A percentile compares a stretch with the other conserved stretches of the same genome.
Conservation (phyloP, 1,139 yeast genomes). For the Yamadazyma atmosphaerica region DNA sequence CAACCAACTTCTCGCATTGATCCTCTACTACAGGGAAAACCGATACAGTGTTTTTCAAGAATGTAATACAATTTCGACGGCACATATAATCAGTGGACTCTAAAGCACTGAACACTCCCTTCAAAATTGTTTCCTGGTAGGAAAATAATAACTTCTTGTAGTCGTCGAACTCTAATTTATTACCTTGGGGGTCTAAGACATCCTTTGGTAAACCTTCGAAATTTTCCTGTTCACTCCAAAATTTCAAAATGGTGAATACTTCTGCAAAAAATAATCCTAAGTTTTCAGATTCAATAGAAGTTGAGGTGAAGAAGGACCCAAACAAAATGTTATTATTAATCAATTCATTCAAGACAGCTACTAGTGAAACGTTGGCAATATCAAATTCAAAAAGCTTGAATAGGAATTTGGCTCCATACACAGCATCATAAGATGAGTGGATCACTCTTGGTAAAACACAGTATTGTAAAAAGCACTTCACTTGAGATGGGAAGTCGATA, state of each 20-base stretch:
- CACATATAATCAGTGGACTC: constrained; percentile 70
- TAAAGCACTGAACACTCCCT: constrained; percentile 51
- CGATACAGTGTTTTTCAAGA: constrained; percentile 65
- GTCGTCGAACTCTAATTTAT: constrained; percentile 27
- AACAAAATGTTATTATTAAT: constrained; percentile 52
- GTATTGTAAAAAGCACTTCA: constrained; percentile 49
- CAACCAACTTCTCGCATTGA: constrained; percentile 59
- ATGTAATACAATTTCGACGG: constrained; percentile 76
- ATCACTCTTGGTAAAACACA: constrained; percentile 77
- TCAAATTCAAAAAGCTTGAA: constrained; percentile 48
- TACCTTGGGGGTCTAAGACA: constrained; percentile 13
- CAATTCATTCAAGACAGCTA: constrained; percentile 47
- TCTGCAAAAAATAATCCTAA: constrained; percentile 73
- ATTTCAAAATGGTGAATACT: constrained; percentile 46
- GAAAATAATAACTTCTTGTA: constrained; percentile 47
- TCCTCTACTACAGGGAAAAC: constrained; percentile 70
- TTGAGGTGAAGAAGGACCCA: constrained; percentile 66
- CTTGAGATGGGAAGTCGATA: constrained; percentile 17
- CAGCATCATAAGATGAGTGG: constrained; percentile 85
- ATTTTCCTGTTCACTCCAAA: constrained; percentile 36
- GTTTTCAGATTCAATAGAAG: constrained; percentile 80
- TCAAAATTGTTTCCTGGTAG: constrained; percentile 55
- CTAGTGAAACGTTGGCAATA: constrained; percentile 44
- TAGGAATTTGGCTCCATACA: constrained; percentile 64
- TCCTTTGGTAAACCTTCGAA: constrained; percentile 14